Evolutionary conservation across 2,329 filamentous ascomycete species (phyloP).

Genomic region (Fusarium sp.): DNA sequence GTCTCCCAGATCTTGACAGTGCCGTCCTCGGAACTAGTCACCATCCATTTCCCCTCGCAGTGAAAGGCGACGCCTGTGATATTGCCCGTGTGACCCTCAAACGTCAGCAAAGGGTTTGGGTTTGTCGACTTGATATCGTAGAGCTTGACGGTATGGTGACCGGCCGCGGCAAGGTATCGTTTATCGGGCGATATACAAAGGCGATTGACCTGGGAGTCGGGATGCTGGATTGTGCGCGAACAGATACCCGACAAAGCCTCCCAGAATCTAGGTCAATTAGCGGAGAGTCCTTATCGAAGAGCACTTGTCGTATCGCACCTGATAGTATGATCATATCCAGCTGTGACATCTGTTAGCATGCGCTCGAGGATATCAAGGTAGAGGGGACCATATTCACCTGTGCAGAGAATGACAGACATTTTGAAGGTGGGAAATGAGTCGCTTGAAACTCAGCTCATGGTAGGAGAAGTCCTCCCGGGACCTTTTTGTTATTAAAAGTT

Average conservation of each 20-base stretch:
- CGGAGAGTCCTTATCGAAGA: constrained; percentile 5
- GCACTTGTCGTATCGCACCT: constrained; percentile 52
- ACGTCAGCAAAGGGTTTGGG: constrained; percentile 88
- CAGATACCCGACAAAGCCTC: constrained; percentile 97
- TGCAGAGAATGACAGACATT: constrained; percentile 72
- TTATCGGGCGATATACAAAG: constrained; percentile 99
- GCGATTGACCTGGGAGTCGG: constrained; percentile 97
- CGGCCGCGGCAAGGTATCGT: constrained; percentile 86
- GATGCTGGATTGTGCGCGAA: constrained; percentile 96
- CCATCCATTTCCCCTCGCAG: constrained; percentile 99
- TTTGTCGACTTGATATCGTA: constrained; percentile 99
- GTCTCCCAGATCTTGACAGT: constrained; percentile 99
- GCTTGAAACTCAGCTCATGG: constrained; percentile 40
- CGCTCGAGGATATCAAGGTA: neutral
- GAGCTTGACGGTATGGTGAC: constrained; percentile 88
- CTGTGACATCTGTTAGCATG: constrained; percentile 49
- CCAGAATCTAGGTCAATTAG: constrained; percentile 77
- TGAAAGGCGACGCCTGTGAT: constrained; percentile 97
- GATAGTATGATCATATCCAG: constrained; percentile 71
- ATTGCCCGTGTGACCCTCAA: constrained; percentile 95
- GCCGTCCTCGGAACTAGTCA: constrained; percentile 95
- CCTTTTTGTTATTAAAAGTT: constrained; percentile 19
- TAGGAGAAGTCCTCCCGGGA: constrained; percentile 32
- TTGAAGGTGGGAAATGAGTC: constrained; percentile 29
- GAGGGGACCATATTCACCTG: constrained; percentile 55